Evolutionary conservation across 2,329 filamentous ascomycete genomes (phyloP), one percentile per base, ranked within the genome.

Genomic region (Myriangium duriaei): DNA sequence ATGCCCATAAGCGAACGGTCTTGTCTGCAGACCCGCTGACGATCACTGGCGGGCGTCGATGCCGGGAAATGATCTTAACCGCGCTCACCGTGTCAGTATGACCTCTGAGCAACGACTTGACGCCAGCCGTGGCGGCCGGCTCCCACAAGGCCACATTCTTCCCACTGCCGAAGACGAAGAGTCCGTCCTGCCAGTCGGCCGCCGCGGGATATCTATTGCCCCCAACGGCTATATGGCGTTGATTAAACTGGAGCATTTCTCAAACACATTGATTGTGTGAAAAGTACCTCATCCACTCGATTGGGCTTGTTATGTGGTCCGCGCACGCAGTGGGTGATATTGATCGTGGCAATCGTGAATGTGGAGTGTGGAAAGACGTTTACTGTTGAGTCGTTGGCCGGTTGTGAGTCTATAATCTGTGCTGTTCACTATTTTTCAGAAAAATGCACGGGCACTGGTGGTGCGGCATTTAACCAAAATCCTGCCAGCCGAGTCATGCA

Each of bases 191-290:
- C 91, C 91, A 98, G 62, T 96, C 88, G 17, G 88, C 87, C 17
- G 85, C 82, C 11, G 80, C 78, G 12, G 88, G 81, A 52, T 96
- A 84, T 50, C 88, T 73, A 59, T 96, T 98, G 32, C 85, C 88
- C 43, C 91, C 91, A 45, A 79, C 76, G 32, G 84, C 79, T 48
- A 91, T 67, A 50, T 71, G 76, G 21, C 21, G 21, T 26, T 30
- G 21, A 7, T 26, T 26, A 7, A 26, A 7, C n/a, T n/a, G 21
- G n/a, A 26, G 21, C 21, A 26, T 26, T 26, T 26, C 21, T 26
- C n/a, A n/a, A n/a, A n/a, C n/a, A n/a, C n/a, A n/a, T n/a, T n/a
- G n/a, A n/a, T n/a, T n/a, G n/a, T n/a, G n/a, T n/a, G n/a, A n/a
- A n/a, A n/a, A n/a, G n/a, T n/a, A n/a, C n/a, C n/a, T n/a, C n/a